Percentiles rank a stretch among this genome's conserved stretches.
Conservation (phyloP, 2,329 filamentous ascomycete genomes). For the Coniella vitis region DNA sequence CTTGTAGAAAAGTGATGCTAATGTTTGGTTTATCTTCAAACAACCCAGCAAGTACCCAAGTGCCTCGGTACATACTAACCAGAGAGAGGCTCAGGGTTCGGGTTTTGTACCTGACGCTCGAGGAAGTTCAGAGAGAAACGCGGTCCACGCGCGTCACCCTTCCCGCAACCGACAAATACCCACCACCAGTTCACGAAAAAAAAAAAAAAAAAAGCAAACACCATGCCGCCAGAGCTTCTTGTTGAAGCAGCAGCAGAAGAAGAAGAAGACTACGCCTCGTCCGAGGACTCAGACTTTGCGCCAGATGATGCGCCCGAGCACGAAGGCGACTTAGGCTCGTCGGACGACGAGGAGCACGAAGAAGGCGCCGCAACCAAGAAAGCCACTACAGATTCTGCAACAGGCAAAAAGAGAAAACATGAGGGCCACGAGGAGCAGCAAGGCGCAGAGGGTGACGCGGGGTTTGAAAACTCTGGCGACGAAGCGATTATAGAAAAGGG, state of each 20-base stretch:
- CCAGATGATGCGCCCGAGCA: conserved; percentile 42
- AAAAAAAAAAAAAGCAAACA: conserved; percentile 15
- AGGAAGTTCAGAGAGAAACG: too few relatives aligned
- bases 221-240: conserved; percentile 37
- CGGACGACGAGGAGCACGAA: conserved; percentile 41
- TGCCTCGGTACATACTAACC: too few relatives aligned
- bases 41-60: too few relatives aligned
- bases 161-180: background rate
- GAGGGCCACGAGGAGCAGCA: conserved; percentile 16
- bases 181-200: background rate
- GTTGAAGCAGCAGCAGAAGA: conserved; percentile 27
- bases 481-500: conserved; percentile 61
- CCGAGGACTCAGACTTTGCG: conserved; percentile 68
- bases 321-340: conserved; percentile 31
- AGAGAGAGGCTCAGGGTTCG: too few relatives aligned
- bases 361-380: conserved; percentile 21
- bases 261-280: conserved; percentile 57
- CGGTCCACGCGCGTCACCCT: too few relatives aligned
- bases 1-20: too few relatives aligned
- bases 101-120: too few relatives aligned
- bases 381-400: conserved; percentile 20
- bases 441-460: conserved; percentile 36
- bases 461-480: conserved; percentile 64
- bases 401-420: conserved; percentile 26
- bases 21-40: too few relatives aligned